These are phyloP conservation scores for Colletotrichum gigasporum DNA, from an alignment of 2,329 filamentous ascomycete species.

Conservation along the genomic window DNA sequence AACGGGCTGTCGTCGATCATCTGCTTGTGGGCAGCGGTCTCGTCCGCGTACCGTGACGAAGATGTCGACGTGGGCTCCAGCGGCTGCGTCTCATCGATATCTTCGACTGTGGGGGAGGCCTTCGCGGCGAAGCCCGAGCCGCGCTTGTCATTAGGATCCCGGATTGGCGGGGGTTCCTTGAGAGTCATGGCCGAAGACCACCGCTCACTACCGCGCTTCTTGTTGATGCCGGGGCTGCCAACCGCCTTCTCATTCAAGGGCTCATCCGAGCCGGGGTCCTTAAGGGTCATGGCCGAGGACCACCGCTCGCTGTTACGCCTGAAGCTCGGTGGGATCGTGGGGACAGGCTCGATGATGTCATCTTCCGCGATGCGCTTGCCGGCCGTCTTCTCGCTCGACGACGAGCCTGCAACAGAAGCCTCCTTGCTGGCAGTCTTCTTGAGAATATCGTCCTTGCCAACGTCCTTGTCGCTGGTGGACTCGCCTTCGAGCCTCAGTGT, in stretches of 20 bases:
- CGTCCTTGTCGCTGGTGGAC: constrained; percentile 27
- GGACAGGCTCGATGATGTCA: constrained; percentile 22
- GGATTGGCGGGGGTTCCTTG: constrained; percentile 9
- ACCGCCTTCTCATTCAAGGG: constrained; percentile 14
- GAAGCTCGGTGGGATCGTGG: constrained; percentile 28
- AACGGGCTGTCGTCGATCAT: constrained; percentile 23
- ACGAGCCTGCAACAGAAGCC: constrained; percentile 22
- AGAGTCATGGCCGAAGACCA: constrained; percentile 26
- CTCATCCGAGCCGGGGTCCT: constrained; percentile 15
- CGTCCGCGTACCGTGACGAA: constrained; percentile 20
- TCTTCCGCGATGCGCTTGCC: constrained; percentile 18
- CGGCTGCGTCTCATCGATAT: constrained; percentile 21
- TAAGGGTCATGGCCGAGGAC: constrained; percentile 27
- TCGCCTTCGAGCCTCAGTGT: constrained; percentile 28
- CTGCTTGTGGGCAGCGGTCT: constrained; percentile 7
- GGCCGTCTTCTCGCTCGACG: constrained; percentile 24
- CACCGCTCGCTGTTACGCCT: constrained; percentile 24
- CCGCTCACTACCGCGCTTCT: constrained; percentile 27
- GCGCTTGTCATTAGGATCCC: constrained; percentile 19
- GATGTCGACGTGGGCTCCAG: constrained; percentile 2
- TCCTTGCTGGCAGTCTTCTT: constrained; percentile 26
- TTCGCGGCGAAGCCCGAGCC: constrained; percentile 11
- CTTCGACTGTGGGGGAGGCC: constrained; percentile 19
- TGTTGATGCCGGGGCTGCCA: constrained; percentile 13
- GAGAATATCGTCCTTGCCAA: constrained; percentile 22